These are phyloP conservation scores for Parachlorella kessleri DNA, from an alignment of 139 green algal genomes.

Conservation along the genomic window DNA sequence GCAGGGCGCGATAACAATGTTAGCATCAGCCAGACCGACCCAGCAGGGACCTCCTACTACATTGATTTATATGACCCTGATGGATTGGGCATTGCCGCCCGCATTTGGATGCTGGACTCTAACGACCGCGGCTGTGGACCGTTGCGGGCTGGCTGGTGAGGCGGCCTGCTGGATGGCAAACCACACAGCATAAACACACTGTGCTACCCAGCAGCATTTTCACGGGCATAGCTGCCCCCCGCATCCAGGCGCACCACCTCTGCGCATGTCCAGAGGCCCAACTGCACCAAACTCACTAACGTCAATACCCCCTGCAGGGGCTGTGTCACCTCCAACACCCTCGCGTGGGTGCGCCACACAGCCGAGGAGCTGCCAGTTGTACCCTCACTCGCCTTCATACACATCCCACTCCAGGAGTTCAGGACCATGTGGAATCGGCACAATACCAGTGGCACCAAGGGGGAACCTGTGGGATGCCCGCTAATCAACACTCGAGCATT, in stretches of 20 bases:
- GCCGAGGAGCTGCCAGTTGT: constrained; percentile 1
- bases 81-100: neutral
- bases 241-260: too few species aligned
- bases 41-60: constrained; percentile 26
- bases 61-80: constrained; percentile 13
- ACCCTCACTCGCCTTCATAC: constrained; percentile 31
- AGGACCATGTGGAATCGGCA: constrained; percentile 18
- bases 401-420: constrained; percentile 36
- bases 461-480: constrained; percentile 29
- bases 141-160: constrained; percentile 23
- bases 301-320: constrained; percentile 37
- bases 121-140: constrained; percentile 13
- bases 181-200: too few species aligned
- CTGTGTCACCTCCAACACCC: constrained; percentile 11
- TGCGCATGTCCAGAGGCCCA: too few species aligned
- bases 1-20: too few species aligned
- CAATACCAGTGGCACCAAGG: constrained; percentile 23
- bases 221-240: too few species aligned
- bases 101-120: constrained; percentile 41
- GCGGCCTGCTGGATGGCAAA: neutral
- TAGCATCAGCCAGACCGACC: neutral
- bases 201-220: too few species aligned
- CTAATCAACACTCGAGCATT: constrained; percentile 16
- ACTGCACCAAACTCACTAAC: too few species aligned
- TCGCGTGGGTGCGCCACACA: constrained; percentile 20